Percentiles rank a stretch among this genome's conserved stretches.
These are phyloP conservation scores for Geotrichum ghanense DNA, from an alignment of 805 yeast genomes.

Conservation along the genomic window DNA sequence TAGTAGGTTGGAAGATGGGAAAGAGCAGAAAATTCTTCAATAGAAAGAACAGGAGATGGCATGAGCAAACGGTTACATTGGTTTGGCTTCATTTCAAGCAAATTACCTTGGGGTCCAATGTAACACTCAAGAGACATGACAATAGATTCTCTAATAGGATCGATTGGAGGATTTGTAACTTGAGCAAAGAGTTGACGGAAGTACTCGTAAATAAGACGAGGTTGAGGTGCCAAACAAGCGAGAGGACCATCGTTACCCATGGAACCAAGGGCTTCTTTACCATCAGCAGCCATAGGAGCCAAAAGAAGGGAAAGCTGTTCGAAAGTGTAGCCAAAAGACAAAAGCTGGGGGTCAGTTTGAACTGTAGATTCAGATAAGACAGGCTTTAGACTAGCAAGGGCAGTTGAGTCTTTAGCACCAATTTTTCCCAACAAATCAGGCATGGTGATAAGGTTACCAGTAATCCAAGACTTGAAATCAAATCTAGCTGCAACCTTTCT, in stretches of 20 bases:
- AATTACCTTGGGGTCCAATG: conserved; percentile 96
- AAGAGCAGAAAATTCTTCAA: conserved; percentile 65
- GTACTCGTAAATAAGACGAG: conserved; percentile 81
- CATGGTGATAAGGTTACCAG: conserved; percentile 76
- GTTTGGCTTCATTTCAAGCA: conserved; percentile 80
- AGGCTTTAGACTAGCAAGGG: conserved; percentile 15
- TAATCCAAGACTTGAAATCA: conserved; percentile 90
- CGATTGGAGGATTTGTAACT: conserved; percentile 97
- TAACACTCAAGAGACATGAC: conserved; percentile 97
- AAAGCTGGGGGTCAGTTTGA: conserved; percentile 71
- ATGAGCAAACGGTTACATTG: conserved; percentile 85
- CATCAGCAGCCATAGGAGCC: conserved; percentile 88
- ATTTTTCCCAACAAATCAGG: conserved; percentile 61
- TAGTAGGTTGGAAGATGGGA: conserved; percentile 59
- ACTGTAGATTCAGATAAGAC: conserved; percentile 30
- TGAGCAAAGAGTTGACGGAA: conserved; percentile 95
- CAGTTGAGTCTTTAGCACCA: conserved; percentile 27
- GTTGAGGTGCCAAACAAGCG: conserved; percentile 91
- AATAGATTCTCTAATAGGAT: conserved; percentile 91
- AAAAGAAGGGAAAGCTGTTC: conserved; percentile 77
- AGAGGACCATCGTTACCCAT: conserved; percentile 98
- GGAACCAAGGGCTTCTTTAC: conserved; percentile 92
- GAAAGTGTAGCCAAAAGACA: conserved; percentile 87
- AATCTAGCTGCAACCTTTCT: conserved; percentile 63
- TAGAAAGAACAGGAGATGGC: conserved; percentile 70